Conservation (phyloP, 2,329 filamentous ascomycete species). For the Bipolaris bicolor region DNA sequence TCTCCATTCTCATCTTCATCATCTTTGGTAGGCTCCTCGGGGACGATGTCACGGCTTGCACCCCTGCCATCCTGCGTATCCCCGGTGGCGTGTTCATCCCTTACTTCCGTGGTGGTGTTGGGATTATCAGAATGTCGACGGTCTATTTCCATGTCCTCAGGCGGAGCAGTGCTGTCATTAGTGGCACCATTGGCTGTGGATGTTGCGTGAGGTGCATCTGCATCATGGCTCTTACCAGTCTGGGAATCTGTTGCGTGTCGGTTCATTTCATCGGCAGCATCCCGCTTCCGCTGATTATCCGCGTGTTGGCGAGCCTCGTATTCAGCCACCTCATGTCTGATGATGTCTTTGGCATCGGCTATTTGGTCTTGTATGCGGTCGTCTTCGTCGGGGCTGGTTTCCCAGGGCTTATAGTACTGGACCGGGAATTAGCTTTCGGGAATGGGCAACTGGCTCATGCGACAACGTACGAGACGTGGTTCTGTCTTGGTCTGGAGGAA, state of each 20-base stretch:
- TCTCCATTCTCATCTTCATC: conserved; percentile 73
- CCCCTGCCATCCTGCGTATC: conserved; percentile 25
- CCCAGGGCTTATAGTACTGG: conserved; percentile 88
- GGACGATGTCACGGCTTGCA: conserved; percentile 36
- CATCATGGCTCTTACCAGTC: conserved; percentile 35
- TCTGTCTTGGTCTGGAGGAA: conserved; percentile 74
- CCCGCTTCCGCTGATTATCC: conserved; percentile 31
- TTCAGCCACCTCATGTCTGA: conserved; percentile 69
- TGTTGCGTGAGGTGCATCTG: conserved; percentile 26
- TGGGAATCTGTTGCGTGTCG: conserved; percentile 23
- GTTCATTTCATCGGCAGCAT: conserved; percentile 19
- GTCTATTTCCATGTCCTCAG: conserved; percentile 34
- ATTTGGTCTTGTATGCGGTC: conserved; percentile 73
- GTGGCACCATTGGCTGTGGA: conserved; percentile 32
- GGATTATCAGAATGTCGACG: conserved; percentile 31
- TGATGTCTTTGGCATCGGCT: conserved; percentile 65
- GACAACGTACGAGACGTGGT: conserved; percentile 72
- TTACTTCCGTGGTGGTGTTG: conserved; percentile 27
- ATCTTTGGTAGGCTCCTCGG: conserved; percentile 50
- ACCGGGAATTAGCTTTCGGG: conserved; percentile 24
- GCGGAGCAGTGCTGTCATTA: conserved; percentile 30
- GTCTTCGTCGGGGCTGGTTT: conserved; percentile 72
- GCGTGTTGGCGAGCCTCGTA: conserved; percentile 58
- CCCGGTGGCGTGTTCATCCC: conserved; percentile 19
- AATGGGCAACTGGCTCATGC: not conserved